Evolutionary conservation across 139 green algal genomes (phyloP).

Genomic region (Chlamydomonas sp.): DNA sequence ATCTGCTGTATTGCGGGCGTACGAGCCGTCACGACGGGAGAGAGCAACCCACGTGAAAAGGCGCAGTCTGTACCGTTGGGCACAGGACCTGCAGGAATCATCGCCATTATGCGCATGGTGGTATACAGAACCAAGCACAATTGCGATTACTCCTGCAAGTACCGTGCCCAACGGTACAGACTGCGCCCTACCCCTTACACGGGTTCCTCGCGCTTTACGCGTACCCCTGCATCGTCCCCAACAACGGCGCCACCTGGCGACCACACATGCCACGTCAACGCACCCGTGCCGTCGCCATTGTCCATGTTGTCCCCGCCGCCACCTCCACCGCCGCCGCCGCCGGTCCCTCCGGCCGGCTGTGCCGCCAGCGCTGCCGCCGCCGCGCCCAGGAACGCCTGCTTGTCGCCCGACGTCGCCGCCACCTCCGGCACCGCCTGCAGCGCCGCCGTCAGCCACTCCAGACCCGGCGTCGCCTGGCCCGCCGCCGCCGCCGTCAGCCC

Average conservation of each 20-base stretch:
- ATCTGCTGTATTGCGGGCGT: not conserved
- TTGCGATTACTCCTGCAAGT: not conserved
- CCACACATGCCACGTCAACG: too few species aligned
- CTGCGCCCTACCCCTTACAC: too few species aligned
- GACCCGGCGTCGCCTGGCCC: conserved; percentile 30
- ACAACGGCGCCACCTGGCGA: too few species aligned
- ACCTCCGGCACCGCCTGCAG: conserved; percentile 63
- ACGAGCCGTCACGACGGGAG: not conserved
- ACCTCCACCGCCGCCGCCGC: not conserved
- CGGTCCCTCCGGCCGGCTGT: not conserved
- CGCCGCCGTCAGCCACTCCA: conserved; percentile 62
- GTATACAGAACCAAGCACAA: too few species aligned
- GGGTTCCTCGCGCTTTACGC: too few species aligned
- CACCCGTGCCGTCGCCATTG: not conserved
- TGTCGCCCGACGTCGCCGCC: conserved; percentile 52
- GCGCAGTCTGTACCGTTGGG: not conserved
- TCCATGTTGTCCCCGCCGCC: conserved; percentile 23
- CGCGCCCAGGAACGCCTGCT: conserved; percentile 38
- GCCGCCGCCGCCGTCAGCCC: conserved; percentile 57
- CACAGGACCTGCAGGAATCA: not conserved
- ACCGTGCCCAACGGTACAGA: not conserved
- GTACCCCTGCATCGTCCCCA: too few species aligned
- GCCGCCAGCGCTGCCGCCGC: conserved; percentile 5
- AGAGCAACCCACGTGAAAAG: not conserved
- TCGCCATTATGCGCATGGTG: not conserved